These are phyloP conservation scores for Candida multigemmis DNA, from an alignment of 805 yeast species.

Conservation along the genomic window DNA sequence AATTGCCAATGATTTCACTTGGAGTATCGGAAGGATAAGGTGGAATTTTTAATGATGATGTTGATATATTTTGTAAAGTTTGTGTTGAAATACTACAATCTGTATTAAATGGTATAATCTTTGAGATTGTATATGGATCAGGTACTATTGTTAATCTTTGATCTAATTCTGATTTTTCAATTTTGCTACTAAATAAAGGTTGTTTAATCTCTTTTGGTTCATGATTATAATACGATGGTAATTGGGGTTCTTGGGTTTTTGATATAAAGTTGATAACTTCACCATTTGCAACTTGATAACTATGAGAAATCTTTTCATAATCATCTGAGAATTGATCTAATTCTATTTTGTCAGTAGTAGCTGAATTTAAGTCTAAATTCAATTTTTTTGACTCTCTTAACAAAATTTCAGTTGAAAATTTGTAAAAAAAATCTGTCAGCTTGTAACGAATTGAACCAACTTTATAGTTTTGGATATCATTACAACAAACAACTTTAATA, in stretches of 20 bases:
- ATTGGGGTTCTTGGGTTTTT: conserved; percentile 20
- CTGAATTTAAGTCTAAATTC: too few relatives aligned
- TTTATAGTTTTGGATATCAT: conserved; percentile 36
- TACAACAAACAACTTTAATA: conserved; percentile 44
- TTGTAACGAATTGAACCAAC: conserved; percentile 42
- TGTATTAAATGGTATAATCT: conserved; percentile 46
- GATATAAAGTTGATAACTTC: conserved; percentile 42
- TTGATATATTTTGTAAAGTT: conserved; percentile 21
- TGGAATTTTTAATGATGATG: conserved; percentile 22
- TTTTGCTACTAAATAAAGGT: conserved; percentile 73
- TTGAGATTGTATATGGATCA: conserved; percentile 57
- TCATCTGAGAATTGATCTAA: conserved; percentile 45
- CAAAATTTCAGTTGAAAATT: conserved; percentile 51
- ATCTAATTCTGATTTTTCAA: conserved; percentile 65
- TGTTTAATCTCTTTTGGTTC: conserved; percentile 46
- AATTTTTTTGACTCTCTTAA: conserved; percentile 45
- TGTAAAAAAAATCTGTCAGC: conserved; percentile 53
- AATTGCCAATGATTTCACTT: conserved; percentile 28
- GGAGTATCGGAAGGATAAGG: conserved; percentile 19
- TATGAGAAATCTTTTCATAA: conserved; percentile 48
- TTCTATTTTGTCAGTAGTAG: conserved; percentile 11
- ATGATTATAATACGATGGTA: conserved; percentile 7
- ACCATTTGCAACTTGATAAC: conserved; percentile 43
- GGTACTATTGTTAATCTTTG: conserved; percentile 62
- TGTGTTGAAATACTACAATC: conserved; percentile 9